Base-by-base conservation (phyloP, 176 grass and related monocot species). In the Oryza meridionalis region DNA sequence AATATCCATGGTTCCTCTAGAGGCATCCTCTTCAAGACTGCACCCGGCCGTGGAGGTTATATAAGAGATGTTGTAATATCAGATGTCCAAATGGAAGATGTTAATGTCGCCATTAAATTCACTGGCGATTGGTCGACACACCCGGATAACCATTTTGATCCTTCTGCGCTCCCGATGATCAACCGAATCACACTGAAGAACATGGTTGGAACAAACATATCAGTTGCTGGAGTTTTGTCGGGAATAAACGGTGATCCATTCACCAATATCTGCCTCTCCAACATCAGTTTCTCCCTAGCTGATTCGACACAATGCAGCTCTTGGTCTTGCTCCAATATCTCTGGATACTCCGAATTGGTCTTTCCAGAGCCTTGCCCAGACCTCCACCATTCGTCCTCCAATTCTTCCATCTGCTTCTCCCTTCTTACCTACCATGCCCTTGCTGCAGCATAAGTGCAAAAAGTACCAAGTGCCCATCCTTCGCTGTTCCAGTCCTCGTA, bases 281-380 rank as follows among this genome's bases (percentile, higher is more conserved):
- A 92, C 35, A 70, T 97, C 75, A 94, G 76, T 65, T 72, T 94
- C 51, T 76, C 77, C 10, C 22, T 94, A 27, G 45, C 81, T 37
- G 80, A 92, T 77, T 79, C 85, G 0, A 45, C 79, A 70, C 77
- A 78, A 38, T 85, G 77, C 13, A 50, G 78, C 24, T 85, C 79
- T 46, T 97, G 94, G 94, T 82, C 77, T 59, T 97, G 94, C 65
- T 94, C 92, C 8, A 72, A 97, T 46, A 75, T 97, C 29, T 94
- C 88, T 2, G 92, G 94, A 75, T 97, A 85, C 69, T 90, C 92
- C 0, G 84, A 97, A 58, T 90, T 69, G 11, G 92, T 94, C 11
- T 78, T 81, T 50, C 94, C 94, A 7, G 72, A 89, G 35, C 88
- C 94, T 49, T 97, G 94, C 85, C 66, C 86, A 2, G 66, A 91